Evolutionary conservation across 1,284 basidiomycete species (phyloP), one percentile per base, ranked within the genome.

Genomic region (Melanopsichium pennsylvanicum): DNA sequence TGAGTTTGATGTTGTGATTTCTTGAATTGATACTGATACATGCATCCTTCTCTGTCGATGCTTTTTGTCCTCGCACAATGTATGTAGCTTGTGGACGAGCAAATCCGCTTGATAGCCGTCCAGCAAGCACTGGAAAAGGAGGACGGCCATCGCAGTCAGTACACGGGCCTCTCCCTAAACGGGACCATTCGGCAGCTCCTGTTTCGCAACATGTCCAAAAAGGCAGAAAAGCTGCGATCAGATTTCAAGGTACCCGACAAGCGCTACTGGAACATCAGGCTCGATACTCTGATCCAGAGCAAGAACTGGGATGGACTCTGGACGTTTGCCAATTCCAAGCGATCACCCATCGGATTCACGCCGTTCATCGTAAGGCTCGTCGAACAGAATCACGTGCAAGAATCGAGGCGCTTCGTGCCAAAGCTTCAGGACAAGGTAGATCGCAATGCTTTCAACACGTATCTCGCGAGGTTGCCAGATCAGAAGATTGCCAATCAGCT

Each of bases 71-170:
- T 31, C n/a, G n/a, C n/a, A n/a, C n/a, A n/a, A n/a, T n/a, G n/a
- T 27, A 11, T 22, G 6, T 68, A 96, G 92, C 90, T 93, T 87
- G 89, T 89, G 83, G 93, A 96, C 56, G 96, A 98, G 75, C 89
- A 87, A 41, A 85, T 86, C 5, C 86, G 88, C 0, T 83, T 99
- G 18, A 84, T 97, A 4, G 83, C 86, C 0, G 83, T 89, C 37
- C 95, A 99, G 80, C 88, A 92, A 74, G 87, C 90, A 50, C 85
- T 96, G 19, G 93, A 97, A 78, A 88, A 89, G 62, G 96, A 98
- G 70, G 82, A 88, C 0, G 88, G 91, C 55, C 87, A 88, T 31
- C 55, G 57, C 16, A 48, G 50, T 15, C 35, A 47, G 7, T 69
- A 47, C 19, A 49, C 46, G 10, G 72, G 73, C n/a, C 52, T 73